Conservation (phyloP, 2,329 filamentous ascomycete genomes). For the Alternaria sp. region DNA sequence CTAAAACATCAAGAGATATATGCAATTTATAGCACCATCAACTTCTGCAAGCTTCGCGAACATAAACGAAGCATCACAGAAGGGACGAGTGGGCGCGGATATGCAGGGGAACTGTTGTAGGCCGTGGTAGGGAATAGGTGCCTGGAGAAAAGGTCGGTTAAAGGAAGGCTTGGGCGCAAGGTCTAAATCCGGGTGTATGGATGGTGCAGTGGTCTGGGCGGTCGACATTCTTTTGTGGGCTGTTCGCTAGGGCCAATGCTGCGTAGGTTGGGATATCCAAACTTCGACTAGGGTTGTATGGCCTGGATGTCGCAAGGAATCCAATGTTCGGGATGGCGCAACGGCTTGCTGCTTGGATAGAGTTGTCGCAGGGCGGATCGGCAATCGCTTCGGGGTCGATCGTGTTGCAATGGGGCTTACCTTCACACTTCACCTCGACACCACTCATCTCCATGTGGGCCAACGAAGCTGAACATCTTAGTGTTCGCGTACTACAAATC, state of each 20-base stretch:
- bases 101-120: neutral
- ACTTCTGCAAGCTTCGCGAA: conserved; percentile 1
- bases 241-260: conserved; percentile 8
- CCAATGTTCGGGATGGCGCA: neutral
- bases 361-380: conserved; percentile 17
- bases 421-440: conserved; percentile 30
- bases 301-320: conserved; percentile 5
- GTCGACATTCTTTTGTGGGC: neutral
- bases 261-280: conserved; percentile 3
- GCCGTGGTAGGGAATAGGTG: neutral
- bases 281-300: neutral
- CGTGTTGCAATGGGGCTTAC: conserved; percentile 25
- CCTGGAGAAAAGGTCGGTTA: neutral
- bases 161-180: conserved; percentile 3
- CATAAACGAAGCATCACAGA: conserved; percentile 19
- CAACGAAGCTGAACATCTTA: conserved; percentile 18
- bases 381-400: conserved; percentile 15
- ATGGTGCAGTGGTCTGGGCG: conserved; percentile 1
- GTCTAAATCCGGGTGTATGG: conserved; percentile 2
- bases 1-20: neutral
- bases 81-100: neutral
- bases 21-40: neutral
- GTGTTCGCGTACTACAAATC: conserved; percentile 28
- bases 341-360: conserved; percentile 8
- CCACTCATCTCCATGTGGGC: conserved; percentile 25